Base-by-base conservation (phyloP, 139 green algal genomes). In the Asterochloris erici region DNA sequence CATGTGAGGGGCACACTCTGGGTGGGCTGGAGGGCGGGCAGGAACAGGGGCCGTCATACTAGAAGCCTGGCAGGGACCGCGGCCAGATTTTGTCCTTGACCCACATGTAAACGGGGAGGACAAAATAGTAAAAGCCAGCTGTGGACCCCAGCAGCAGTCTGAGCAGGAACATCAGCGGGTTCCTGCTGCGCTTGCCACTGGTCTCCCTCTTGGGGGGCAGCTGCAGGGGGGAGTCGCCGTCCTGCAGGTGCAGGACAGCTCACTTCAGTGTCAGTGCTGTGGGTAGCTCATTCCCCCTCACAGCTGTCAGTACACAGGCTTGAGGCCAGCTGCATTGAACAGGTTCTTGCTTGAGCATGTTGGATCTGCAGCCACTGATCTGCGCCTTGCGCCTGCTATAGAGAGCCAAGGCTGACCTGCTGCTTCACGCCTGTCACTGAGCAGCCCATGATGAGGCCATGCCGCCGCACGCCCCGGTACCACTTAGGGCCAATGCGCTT, bases 381-480 rank as follows among this genome's bases (percentile, higher is more conserved):
- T 38, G 14, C 0, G 29, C 28, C 17, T 47, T 16, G n/a, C 24
- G 9, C 21, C 63, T 14, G 16, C 11, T 24, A 61, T 16, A 17
- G 10, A 26, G 2, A 13, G 63, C 10, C 21, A 63, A 23, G 69
- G 77, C 77, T 63, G 75, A 91, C 89, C 86, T 91, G 89, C 16
- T 90, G 85, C 81, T 98, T 98, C 19, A 90, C 81, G 12, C 96
- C 96, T 0, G 95, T 98, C 61, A 98, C 96, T 62, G 90, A 96
- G 93, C 96, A 98, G 76, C 96, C 96, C 96, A 98, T 98, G 92
- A 98, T 98, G 80, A 98, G 90, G 15, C 96, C 96, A 81, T 98
- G 96, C 14, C 94, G 87, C 26, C 96, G 84, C 77, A 97, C 94
- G 2, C 96, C 96, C n/a, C 96, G 88, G 90, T 98, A 98, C 96